phyloP scores from a whole-genome alignment of 768 basidiomycete genomes.

The Strobilomyces echinocephalus region DNA sequence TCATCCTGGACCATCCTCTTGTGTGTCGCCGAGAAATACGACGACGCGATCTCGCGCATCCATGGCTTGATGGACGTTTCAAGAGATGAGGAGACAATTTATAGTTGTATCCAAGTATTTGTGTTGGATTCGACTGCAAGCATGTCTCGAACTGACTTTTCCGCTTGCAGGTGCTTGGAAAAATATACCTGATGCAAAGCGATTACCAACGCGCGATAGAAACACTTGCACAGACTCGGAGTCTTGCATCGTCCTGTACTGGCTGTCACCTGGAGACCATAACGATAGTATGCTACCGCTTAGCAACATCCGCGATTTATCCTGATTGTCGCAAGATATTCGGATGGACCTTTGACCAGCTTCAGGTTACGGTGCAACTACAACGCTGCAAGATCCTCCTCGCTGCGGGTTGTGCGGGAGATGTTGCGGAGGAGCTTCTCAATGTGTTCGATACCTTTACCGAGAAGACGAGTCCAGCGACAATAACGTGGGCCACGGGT shows the following conservation, averaged over 20 bases:
- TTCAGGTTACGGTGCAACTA: background rate
- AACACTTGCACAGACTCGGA: background rate
- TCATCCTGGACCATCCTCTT: background rate
- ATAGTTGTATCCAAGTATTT: background rate
- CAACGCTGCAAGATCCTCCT: background rate
- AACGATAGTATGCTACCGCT: background rate
- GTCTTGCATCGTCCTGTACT: background rate
- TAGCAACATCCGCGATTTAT: background rate
- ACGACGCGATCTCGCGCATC: conserved; percentile 1
- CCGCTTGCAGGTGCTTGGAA: background rate
- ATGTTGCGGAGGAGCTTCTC: background rate
- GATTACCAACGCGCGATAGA: background rate
- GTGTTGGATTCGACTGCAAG: no score
- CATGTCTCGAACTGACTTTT: background rate
- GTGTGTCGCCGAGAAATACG: background rate
- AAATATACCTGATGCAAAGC: background rate
- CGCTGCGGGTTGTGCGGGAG: background rate
- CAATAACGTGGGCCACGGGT: no score
- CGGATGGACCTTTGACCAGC: no score
- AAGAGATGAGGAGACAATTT: background rate
- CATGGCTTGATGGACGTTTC: background rate
- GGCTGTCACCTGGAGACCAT: background rate
- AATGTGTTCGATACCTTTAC: no score
- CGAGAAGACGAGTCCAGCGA: no score
- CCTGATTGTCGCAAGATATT: background rate